Base-by-base conservation (phyloP, 2,329 filamentous ascomycete genomes). In the Talaromyces sp. region DNA sequence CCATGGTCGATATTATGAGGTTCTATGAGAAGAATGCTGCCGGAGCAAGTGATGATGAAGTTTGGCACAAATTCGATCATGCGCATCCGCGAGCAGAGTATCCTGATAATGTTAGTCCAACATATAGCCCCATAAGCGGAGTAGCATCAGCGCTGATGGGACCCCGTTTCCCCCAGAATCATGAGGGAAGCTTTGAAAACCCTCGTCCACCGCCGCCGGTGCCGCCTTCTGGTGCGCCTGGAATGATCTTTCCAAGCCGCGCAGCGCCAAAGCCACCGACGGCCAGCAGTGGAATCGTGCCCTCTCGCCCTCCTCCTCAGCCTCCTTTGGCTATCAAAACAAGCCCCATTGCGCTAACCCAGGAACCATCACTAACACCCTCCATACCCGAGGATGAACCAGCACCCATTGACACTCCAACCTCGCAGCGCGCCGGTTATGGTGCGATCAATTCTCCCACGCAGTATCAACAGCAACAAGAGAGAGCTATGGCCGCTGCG, bases 1-100 rank as follows among this genome's bases (percentile, higher is more conserved):
- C 93, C 62, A 92, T 97, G 78, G 89, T 96, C 72, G 91, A 98
- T 75, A 95, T 99, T 70, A 88, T 99, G 77, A 91, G 89, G 63
- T 98, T 98, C 75, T 98, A 96, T 82, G 96, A 97, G 75, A 93
- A 96, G 78, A 96, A 92, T 66, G 89, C 91, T 28, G 91, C 93
- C 68, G 85, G 83, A 68, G 87, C 86, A 62, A 86, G 87, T 64
- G 91, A 96, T 71, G 54, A 56, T 28, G 90, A 91, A 69, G 89
- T 95, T 61, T 91, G 95, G 81, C 93, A 98, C 76, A 99, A 99
- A 76, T 97, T 99, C 75, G 92, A 96, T 70, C 88, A 96, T 78
- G 92, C 90, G 58, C 87, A 88, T 70, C 82, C 88, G 10, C 78
- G 80, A 65, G 75, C 72, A 70, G 78, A 75, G 64, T 63, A 60